Evolutionary conservation across 208 protist genomes (phyloP).

Genomic region (Angomonas deanei): DNA sequence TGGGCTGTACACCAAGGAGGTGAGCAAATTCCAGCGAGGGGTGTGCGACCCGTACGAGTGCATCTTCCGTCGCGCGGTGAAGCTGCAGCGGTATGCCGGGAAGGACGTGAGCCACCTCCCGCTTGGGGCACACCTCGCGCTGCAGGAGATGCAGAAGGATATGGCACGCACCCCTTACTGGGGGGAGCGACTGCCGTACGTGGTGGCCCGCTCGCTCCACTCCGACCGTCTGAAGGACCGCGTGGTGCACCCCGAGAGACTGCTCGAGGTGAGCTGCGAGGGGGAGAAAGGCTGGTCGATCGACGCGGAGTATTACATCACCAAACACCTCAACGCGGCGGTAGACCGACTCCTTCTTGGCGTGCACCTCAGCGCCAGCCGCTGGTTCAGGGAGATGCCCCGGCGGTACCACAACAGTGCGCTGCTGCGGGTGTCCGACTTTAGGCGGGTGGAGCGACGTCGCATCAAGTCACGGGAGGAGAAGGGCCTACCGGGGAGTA

Average conservation of each 20-base stretch:
- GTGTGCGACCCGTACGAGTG: constrained; percentile 41
- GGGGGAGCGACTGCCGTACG: constrained; percentile 73
- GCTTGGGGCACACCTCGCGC: constrained; percentile 50
- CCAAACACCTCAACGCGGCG: constrained; percentile 58
- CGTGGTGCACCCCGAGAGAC: constrained; percentile 49
- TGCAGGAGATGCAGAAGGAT: constrained; percentile 57
- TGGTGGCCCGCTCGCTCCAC: constrained; percentile 38
- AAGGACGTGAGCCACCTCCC: constrained; percentile 39
- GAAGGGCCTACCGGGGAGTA: background rate
- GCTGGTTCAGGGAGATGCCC: constrained; percentile 57
- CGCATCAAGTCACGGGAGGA: background rate
- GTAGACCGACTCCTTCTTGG: constrained; percentile 80
- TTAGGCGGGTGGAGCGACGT: background rate
- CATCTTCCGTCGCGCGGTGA: constrained; percentile 79
- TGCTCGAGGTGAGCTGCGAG: constrained; percentile 30
- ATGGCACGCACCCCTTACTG: constrained; percentile 54
- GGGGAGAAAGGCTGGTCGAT: constrained; percentile 16
- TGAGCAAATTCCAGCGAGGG: constrained; percentile 46
- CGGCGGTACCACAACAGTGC: constrained; percentile 21
- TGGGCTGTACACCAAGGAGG: constrained; percentile 22
- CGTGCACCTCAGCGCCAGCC: constrained; percentile 53
- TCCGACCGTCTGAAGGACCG: constrained; percentile 43
- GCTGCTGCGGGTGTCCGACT: constrained; percentile 11
- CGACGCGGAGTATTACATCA: constrained; percentile 78
- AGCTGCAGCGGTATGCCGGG: constrained; percentile 52